Percentiles rank a stretch among this genome's conserved stretches.
Conservation (phyloP, 352 stramenopile genomes). For the Globisporangium iwayamae region DNA sequence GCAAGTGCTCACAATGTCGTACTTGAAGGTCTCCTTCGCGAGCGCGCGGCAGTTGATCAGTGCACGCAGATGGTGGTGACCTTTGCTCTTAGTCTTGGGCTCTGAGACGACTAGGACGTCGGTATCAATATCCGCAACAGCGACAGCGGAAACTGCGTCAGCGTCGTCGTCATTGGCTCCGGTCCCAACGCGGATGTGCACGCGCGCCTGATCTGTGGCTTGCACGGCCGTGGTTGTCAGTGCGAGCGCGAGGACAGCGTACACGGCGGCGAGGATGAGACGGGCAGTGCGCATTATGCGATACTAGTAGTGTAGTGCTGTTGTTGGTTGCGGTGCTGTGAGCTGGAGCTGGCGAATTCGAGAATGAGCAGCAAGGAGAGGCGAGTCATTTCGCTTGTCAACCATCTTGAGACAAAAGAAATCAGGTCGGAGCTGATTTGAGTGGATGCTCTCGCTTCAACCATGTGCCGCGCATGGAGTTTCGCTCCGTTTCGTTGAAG, state of each 20-base stretch:
- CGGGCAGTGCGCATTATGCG: background rate
- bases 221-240: background rate
- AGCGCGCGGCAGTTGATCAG: background rate
- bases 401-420: no score
- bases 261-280: background rate
- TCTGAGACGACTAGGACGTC: background rate
- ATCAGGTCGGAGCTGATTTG: no score
- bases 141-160: background rate
- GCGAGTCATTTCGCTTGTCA: no score
- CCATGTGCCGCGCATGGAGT: no score
- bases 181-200: conserved; percentile 1
- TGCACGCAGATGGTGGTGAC: background rate
- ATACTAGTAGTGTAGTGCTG: no score
- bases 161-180: background rate
- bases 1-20: conserved; percentile 1
- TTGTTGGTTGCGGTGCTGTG: background rate
- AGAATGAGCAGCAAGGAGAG: background rate
- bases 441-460: no score
- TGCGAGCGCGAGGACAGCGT: background rate
- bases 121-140: background rate
- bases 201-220: background rate
- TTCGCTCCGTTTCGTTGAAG: no score
- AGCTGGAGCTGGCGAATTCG: background rate
- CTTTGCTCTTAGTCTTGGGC: background rate
- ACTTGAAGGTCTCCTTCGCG: background rate